phyloP scores from a whole-genome alignment of 345 rosid genomes.

The Eucalyptus cloeziana region DNA sequence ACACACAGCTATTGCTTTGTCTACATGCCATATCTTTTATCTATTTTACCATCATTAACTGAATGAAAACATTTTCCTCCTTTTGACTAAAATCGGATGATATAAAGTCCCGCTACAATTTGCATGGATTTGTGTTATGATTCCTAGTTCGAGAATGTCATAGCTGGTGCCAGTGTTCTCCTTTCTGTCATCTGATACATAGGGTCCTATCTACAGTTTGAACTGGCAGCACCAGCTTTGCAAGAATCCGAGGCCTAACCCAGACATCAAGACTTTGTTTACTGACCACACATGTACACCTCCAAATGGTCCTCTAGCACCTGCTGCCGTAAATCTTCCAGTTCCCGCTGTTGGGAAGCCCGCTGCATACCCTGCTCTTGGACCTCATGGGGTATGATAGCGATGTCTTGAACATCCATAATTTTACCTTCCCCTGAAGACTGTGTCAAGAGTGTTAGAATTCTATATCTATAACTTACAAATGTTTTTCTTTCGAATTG shows the following conservation, averaged over 20 bases:
- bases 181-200: not conserved
- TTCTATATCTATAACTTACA: not conserved
- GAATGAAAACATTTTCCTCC: not conserved
- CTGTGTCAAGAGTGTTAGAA: not conserved
- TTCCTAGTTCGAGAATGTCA: not conserved
- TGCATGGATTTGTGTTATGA: not conserved
- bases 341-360: slow-evolving; percentile 49
- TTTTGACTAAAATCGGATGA: not conserved
- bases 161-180: not conserved
- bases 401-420: not conserved
- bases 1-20: not conserved
- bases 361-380: slow-evolving; percentile 38
- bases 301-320: slow-evolving; percentile 58
- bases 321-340: slow-evolving; percentile 48
- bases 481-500: not conserved
- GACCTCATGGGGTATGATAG: slow-evolving; percentile 41
- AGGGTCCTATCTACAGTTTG: slow-evolving; percentile 33
- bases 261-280: slow-evolving; percentile 78
- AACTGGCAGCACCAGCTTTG: slow-evolving; percentile 94
- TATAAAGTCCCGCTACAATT: not conserved
- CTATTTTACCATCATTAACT: not conserved
- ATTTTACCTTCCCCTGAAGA: not conserved
- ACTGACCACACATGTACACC: slow-evolving; percentile 64
- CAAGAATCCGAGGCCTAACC: slow-evolving; percentile 77
- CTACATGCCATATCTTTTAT: not conserved